Conservation (phyloP, 2,329 filamentous ascomycete genomes). For the Stagonosporopsis chrysanthemi region DNA sequence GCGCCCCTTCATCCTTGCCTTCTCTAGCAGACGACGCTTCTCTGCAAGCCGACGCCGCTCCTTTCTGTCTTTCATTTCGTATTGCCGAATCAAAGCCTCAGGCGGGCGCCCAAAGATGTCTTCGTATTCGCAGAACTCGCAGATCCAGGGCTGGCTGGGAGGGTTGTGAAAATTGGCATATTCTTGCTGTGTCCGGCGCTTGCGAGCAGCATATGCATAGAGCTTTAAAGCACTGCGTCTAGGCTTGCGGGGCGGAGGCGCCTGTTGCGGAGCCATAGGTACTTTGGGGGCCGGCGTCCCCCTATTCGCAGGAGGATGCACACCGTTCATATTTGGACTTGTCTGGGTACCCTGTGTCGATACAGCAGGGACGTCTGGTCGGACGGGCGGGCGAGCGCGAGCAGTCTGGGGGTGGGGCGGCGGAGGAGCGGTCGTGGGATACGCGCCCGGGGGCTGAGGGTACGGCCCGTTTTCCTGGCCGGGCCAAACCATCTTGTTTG, state of each 20-base stretch:
- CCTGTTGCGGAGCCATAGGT: conserved; percentile 51
- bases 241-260: conserved; percentile 65
- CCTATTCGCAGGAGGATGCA: conserved; percentile 36
- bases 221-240: conserved; percentile 71
- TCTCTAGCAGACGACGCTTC: conserved; percentile 82
- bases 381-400: conserved; percentile 40
- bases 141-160: conserved; percentile 89
- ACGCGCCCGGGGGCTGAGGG: conserved; percentile 50
- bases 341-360: conserved; percentile 65
- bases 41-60: conserved; percentile 86
- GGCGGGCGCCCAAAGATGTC: conserved; percentile 91
- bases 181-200: conserved; percentile 78
- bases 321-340: conserved; percentile 59
- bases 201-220: conserved; percentile 75
- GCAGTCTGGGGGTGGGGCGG: conserved; percentile 30
- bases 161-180: conserved; percentile 79
- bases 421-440: conserved; percentile 32
- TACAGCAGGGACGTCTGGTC: conserved; percentile 50
- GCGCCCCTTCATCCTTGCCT: conserved; percentile 90
- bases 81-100: conserved; percentile 82
- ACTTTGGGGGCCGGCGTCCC: conserved; percentile 48
- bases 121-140: conserved; percentile 98
- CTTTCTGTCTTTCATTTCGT: conserved; percentile 92
- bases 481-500: conserved; percentile 79
- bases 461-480: conserved; percentile 60